Conservation (phyloP, 2,329 filamentous ascomycete genomes). For the Stagonosporopsis cucurbitacearum region DNA sequence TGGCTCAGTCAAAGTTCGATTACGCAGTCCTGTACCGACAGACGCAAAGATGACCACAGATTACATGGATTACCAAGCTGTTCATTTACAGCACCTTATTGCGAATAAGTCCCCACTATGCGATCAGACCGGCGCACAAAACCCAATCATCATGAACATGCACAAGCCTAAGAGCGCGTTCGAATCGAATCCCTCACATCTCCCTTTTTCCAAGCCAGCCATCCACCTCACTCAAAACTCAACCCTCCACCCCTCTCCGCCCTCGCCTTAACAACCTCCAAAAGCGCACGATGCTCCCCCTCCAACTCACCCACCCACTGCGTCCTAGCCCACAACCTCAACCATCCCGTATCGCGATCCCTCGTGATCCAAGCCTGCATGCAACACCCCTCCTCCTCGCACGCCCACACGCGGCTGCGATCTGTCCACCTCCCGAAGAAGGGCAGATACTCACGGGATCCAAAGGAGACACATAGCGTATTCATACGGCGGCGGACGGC, state of each 20-base stretch:
- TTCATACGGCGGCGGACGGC: slow-evolving; percentile 9
- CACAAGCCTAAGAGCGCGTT: too few species aligned
- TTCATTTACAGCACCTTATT: too few species aligned
- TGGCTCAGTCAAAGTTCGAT: too few species aligned
- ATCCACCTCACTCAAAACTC: background rate
- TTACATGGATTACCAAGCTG: too few species aligned
- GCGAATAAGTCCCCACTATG: too few species aligned
- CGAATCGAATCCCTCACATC: too few species aligned
- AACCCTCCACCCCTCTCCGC: slow-evolving; percentile 11
- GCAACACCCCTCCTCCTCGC: slow-evolving; percentile 6
- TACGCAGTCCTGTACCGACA: too few species aligned
- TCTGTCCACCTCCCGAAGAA: slow-evolving; percentile 11
- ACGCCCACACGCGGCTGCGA: slow-evolving; percentile 6
- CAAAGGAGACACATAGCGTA: slow-evolving; percentile 10
- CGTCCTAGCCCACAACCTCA: slow-evolving; percentile 9
- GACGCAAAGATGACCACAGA: too few species aligned
- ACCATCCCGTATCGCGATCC: slow-evolving; percentile 8
- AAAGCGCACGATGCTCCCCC: background rate
- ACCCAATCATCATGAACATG: too few species aligned
- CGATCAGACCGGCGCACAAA: too few species aligned
- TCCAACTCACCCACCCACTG: slow-evolving; percentile 2
- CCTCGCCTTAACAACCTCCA: slow-evolving; percentile 6
- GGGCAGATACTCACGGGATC: slow-evolving; percentile 9
- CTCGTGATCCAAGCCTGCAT: slow-evolving; percentile 12
- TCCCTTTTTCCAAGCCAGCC: too few species aligned